These are phyloP conservation scores for Pittosporum tobira DNA, from an alignment of 129 eudicot genomes.

Conservation along the genomic window DNA sequence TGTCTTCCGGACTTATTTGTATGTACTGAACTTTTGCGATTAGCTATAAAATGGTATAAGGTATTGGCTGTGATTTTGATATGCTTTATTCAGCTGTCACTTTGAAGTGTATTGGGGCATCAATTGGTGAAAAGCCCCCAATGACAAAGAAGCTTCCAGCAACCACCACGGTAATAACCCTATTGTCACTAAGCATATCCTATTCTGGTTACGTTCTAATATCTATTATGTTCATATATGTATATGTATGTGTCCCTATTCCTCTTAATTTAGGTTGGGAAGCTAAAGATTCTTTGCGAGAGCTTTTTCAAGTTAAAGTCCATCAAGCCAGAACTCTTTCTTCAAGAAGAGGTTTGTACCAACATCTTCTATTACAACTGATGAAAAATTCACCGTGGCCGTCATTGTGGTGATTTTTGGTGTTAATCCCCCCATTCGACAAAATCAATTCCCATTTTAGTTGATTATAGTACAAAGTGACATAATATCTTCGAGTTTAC, in stretches of 20 bases:
- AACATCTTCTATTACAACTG: background rate
- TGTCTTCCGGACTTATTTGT: constrained; percentile 70
- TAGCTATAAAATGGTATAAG: background rate
- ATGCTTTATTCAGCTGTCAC: constrained; percentile 48
- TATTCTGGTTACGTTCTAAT: constrained; percentile 6
- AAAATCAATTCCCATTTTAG: too few species aligned
- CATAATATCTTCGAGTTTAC: too few species aligned
- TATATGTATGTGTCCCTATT: too few species aligned
- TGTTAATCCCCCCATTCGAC: too few species aligned
- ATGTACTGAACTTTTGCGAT: constrained; percentile 10
- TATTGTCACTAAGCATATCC: background rate
- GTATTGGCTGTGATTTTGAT: background rate
- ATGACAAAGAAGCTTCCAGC: constrained; percentile 81
- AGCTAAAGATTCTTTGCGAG: constrained; percentile 81
- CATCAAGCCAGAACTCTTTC: constrained; percentile 52
- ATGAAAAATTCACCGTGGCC: too few species aligned
- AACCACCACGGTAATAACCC: constrained; percentile 55
- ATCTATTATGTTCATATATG: background rate
- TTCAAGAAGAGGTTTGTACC: constrained; percentile 74
- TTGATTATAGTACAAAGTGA: too few species aligned
- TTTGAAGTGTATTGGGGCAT: constrained; percentile 84
- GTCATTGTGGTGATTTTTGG: too few species aligned
- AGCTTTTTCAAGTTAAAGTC: constrained; percentile 86
- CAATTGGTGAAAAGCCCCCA: constrained; percentile 76
- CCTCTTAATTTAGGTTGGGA: constrained; percentile 52